Conservation (phyloP, 192 early-diverging fungal species). For the Coemansia sp. region DNA sequence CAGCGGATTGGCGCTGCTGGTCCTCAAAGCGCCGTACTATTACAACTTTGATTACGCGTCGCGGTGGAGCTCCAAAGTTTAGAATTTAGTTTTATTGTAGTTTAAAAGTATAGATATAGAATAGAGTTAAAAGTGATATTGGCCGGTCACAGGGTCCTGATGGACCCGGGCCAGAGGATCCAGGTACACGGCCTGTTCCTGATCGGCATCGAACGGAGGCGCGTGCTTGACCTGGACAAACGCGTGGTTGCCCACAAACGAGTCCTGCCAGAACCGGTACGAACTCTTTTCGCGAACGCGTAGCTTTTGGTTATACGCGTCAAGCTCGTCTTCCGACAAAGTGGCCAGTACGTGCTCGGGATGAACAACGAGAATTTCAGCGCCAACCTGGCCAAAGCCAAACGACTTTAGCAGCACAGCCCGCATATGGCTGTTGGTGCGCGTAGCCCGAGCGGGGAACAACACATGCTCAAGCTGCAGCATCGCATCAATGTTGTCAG, state of each 20-base stretch:
- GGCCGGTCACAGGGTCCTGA: constrained; percentile 13
- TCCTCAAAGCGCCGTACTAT: constrained; percentile 21
- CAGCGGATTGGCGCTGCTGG: constrained; percentile 8
- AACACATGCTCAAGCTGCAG: constrained; percentile 76
- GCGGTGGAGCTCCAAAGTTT: constrained; percentile 10
- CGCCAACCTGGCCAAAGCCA: constrained; percentile 75
- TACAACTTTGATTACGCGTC: constrained; percentile 42
- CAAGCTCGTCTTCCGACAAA: constrained; percentile 13
- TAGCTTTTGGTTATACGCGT: constrained; percentile 10
- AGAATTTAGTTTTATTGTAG: background rate
- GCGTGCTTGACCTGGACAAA: constrained; percentile 27
- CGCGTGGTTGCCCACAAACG: constrained; percentile 18
- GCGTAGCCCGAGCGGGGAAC: constrained; percentile 70
- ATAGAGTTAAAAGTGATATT: constrained; percentile 28
- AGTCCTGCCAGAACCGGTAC: constrained; percentile 45
- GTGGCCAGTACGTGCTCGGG: constrained; percentile 66
- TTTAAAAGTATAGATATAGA: constrained; percentile 4
- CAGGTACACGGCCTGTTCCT: constrained; percentile 23
- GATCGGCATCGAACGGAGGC: constrained; percentile 25
- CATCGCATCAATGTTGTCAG: constrained; percentile 45
- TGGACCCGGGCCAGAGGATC: constrained; percentile 26
- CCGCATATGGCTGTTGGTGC: constrained; percentile 58
- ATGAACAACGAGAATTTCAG: constrained; percentile 68
- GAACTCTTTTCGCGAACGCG: constrained; percentile 3
- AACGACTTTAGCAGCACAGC: constrained; percentile 70